Conservation (phyloP, 148 eudicot genomes). For the Diospyros kaki region DNA sequence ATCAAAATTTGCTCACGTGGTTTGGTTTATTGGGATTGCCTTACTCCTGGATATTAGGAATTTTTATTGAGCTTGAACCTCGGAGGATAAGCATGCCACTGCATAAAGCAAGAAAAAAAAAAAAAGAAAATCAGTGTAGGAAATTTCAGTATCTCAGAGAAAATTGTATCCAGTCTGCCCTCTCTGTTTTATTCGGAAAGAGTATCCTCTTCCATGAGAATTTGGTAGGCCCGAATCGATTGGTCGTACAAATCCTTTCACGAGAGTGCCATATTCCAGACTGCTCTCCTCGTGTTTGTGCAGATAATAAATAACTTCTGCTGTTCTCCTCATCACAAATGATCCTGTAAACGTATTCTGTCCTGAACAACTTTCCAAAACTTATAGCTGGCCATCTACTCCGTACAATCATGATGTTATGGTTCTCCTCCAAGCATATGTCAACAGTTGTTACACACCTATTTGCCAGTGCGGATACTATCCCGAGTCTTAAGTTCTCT, state of each 20-base stretch:
- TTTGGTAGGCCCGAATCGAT: slow-evolving; percentile 26
- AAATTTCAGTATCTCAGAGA: neutral
- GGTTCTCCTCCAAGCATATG: slow-evolving; percentile 15
- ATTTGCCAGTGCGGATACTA: neutral
- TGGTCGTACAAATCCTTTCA: slow-evolving; percentile 17
- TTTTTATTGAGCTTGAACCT: neutral
- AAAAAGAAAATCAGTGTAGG: neutral
- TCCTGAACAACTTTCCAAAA: slow-evolving; percentile 47
- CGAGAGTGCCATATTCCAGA: slow-evolving; percentile 24
- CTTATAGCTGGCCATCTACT: slow-evolving; percentile 35
- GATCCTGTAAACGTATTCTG: slow-evolving; percentile 16
- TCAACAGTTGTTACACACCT: slow-evolving; percentile 17
- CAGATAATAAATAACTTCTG: slow-evolving; percentile 17
- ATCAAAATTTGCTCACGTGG: neutral
- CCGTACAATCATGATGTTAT: slow-evolving; percentile 44
- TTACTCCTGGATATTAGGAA: slow-evolving; percentile 17
- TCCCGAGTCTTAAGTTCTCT: slow-evolving; percentile 12
- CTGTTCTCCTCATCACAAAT: slow-evolving; percentile 19
- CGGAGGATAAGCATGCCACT: slow-evolving; percentile 16
- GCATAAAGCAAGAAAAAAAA: neutral
- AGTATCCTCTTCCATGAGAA: slow-evolving; percentile 5
- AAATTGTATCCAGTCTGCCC: too few species aligned
- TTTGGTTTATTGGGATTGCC: slow-evolving; percentile 2
- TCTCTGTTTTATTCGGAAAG: neutral
- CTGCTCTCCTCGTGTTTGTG: slow-evolving; percentile 14